Evolutionary conservation across 768 basidiomycete species (phyloP), one percentile per base, ranked within the genome.

Genomic region (Tephrocybe sp.): DNA sequence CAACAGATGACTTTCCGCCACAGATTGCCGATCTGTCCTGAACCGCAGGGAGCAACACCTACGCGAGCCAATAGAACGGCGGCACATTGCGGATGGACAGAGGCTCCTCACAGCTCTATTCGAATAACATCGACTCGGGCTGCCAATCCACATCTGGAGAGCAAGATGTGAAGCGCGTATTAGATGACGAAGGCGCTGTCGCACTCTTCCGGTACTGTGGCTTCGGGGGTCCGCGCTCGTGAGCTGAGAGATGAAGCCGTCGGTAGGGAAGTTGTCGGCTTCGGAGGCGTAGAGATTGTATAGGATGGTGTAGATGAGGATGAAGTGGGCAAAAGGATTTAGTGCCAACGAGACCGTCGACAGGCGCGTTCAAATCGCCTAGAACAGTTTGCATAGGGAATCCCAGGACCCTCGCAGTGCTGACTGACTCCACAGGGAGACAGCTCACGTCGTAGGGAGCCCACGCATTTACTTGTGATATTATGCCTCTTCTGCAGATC

Each of bases 51-150:
- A 82, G 63, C 12, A 77, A 71, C 31, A 80, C 73, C 60, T 83
- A 76, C 12, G 77, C 80, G 24, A 84, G 72, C 83, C 82, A 84
- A 62, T 83, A 84, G 63, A 80, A 80, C 9, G 82, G 81, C 9
- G 82, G 62, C 15, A 75, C 77, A 51, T 77, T 67, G 51, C 60
- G 69, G 15, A 73, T 59, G 60, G 76, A 76, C 4, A 73, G 65
- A 9, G 67, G 67, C 35, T 67, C 69, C 12, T 65, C 59, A 9
- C 44, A 47, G 36, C 56, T 54, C 36, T 63, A 60, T 49, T 68
- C 63, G 18, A 60, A 55, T 4, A 56, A 55, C 28, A 64, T 58
- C 11, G 64, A 62, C 47, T 71, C 69, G 8, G 71, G 52, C 63
- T 69, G 26, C 65, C 62, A 36, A 69, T 61, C 82, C 82, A 84